Evolutionary conservation across 2,329 filamentous ascomycete species (phyloP).

Genomic region (Alternaria brassicae): DNA sequence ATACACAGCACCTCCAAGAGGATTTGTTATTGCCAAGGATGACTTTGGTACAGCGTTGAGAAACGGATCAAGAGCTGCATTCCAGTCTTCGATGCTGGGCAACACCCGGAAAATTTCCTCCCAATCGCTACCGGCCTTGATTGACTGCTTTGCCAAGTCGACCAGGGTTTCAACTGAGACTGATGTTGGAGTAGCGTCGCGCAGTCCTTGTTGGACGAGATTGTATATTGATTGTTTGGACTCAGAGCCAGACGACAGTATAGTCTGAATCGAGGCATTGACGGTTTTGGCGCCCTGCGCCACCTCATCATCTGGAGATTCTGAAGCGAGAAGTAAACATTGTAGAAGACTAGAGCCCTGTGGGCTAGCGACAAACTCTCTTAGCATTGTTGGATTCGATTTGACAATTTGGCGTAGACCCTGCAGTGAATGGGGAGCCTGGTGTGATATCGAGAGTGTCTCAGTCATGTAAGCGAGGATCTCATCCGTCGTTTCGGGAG

Average conservation of each 20-base stretch:
- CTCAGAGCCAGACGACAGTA: conserved; percentile 48
- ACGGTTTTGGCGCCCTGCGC: conserved; percentile 53
- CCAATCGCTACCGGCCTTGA: conserved; percentile 45
- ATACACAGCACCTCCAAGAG: conserved; percentile 73
- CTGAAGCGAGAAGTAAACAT: conserved; percentile 60
- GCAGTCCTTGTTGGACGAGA: conserved; percentile 61
- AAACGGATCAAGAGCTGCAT: conserved; percentile 64
- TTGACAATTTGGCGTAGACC: conserved; percentile 56
- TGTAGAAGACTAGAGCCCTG: conserved; percentile 61
- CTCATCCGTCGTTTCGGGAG: conserved; percentile 47
- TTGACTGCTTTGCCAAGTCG: conserved; percentile 59
- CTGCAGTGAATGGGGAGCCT: conserved; percentile 49
- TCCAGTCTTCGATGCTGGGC: conserved; percentile 71
- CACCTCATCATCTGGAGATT: conserved; percentile 61
- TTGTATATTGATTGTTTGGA: conserved; percentile 58
- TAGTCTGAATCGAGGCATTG: conserved; percentile 46
- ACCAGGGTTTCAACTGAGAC: conserved; percentile 64
- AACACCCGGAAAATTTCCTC: conserved; percentile 60
- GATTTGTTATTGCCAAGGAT: conserved; percentile 76
- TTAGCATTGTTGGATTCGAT: conserved; percentile 51
- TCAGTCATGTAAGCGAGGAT: conserved; percentile 50
- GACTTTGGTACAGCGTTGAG: conserved; percentile 62
- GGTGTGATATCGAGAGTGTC: conserved; percentile 48
- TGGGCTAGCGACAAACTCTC: conserved; percentile 53
- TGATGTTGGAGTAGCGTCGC: conserved; percentile 52